These are phyloP conservation scores for Nicotiana rustica DNA, from an alignment of 305 asterid species.

Conservation along the genomic window DNA sequence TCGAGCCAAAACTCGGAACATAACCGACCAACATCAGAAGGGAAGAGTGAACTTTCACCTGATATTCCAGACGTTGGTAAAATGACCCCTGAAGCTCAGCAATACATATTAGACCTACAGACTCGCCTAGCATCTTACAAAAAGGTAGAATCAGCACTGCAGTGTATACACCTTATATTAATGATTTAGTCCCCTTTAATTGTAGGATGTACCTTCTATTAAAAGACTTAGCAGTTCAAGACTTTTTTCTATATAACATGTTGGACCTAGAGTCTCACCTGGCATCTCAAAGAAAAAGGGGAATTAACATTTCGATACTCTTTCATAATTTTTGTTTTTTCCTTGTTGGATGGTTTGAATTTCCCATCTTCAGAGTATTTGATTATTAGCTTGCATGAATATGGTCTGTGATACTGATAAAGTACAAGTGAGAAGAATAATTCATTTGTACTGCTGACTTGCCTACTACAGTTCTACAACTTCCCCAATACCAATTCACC, in stretches of 20 bases:
- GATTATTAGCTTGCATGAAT: neutral
- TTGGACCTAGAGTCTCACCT: neutral
- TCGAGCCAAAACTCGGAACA: conserved; percentile 43
- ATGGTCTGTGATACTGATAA: neutral
- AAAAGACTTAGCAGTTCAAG: neutral
- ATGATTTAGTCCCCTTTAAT: neutral
- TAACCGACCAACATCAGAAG: conserved; percentile 52
- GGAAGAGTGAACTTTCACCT: conserved; percentile 45
- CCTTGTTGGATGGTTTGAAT: neutral
- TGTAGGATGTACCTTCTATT: neutral
- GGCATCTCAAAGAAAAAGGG: neutral
- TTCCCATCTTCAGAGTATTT: neutral
- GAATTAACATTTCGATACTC: neutral
- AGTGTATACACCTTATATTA: neutral
- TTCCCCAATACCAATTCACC: neutral
- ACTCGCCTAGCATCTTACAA: conserved; percentile 68
- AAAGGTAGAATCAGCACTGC: conserved; percentile 56
- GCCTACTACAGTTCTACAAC: neutral
- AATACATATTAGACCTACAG: conserved; percentile 67
- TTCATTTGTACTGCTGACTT: neutral
- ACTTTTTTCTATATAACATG: neutral
- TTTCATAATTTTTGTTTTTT: no score
- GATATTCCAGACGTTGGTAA: conserved; percentile 70
- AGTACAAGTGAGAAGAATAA: neutral
- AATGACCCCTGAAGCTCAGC: conserved; percentile 79